Conservation (phyloP, 1,139 yeast genomes). For the Schwanniomyces etchellsii region DNA sequence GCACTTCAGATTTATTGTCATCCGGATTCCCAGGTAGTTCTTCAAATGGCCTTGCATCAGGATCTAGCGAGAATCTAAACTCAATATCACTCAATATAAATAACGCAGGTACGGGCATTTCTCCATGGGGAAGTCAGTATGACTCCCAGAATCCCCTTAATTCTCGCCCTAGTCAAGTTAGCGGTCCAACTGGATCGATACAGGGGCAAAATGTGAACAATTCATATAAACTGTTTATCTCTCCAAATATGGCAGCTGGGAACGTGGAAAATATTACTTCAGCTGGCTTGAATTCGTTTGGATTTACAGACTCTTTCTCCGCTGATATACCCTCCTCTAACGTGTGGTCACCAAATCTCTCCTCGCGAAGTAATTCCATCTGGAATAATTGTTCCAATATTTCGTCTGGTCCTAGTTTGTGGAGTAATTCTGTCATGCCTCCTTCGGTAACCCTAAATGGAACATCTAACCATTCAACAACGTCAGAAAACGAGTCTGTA, state of each 20-base stretch:
- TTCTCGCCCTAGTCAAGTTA: too few relatives aligned
- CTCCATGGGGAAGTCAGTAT: too few relatives aligned
- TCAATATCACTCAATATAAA: too few relatives aligned
- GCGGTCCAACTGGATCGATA: too few relatives aligned
- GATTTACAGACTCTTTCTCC: constrained; percentile 3
- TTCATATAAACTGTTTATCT: too few relatives aligned
- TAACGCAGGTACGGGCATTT: too few relatives aligned
- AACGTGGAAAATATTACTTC: constrained; percentile 3
- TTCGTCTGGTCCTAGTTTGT: constrained; percentile 4
- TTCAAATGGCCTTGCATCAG: too few relatives aligned
- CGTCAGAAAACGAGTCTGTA: constrained; percentile 6
- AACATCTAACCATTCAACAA: neutral
- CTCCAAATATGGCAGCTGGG: neutral
- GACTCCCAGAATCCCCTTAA: too few relatives aligned
- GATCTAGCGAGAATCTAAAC: too few relatives aligned
- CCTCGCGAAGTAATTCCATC: constrained; percentile 24
- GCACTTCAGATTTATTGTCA: too few relatives aligned
- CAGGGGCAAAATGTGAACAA: too few relatives aligned
- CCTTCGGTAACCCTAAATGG: constrained; percentile 4
- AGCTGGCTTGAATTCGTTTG: constrained; percentile 1
- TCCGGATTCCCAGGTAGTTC: too few relatives aligned
- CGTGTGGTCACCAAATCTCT: constrained; percentile 17
- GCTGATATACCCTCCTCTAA: constrained; percentile 4
- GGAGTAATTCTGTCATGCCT: constrained; percentile 5
- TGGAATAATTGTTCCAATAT: constrained; percentile 20